Evolutionary conservation across 148 eudicot species (phyloP).

Genomic region (Gaultheria prostrata): DNA sequence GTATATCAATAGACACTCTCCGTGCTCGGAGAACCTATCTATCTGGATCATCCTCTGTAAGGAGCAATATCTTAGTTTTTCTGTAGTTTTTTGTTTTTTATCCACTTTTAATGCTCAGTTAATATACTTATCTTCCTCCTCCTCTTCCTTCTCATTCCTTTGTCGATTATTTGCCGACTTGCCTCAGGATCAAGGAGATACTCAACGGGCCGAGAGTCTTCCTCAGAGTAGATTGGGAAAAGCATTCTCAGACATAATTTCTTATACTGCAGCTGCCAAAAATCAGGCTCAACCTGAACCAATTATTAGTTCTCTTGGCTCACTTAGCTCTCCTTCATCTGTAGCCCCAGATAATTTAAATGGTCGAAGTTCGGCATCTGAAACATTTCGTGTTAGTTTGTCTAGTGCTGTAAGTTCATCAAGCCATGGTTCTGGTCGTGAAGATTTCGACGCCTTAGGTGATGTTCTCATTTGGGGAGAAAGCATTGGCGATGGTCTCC

Average conservation of each 20-base stretch:
- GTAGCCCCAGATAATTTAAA: constrained; percentile 39
- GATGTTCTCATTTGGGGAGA: constrained; percentile 94
- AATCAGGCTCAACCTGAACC: constrained; percentile 38
- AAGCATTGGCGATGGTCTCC: constrained; percentile 53
- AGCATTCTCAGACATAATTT: constrained; percentile 66
- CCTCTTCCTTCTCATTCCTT: not conserved
- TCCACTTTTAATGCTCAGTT: constrained; percentile 9
- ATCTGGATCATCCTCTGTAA: constrained; percentile 48
- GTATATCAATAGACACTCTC: constrained; percentile 46
- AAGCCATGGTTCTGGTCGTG: constrained; percentile 72
- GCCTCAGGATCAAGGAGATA: constrained; percentile 57
- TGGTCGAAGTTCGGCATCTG: constrained; percentile 55
- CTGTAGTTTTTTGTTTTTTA: constrained; percentile 6
- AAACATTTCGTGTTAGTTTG: constrained; percentile 64
- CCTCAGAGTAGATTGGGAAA: constrained; percentile 70
- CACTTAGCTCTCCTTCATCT: constrained; percentile 32
- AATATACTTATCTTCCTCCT: not conserved
- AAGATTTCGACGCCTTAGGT: constrained; percentile 77
- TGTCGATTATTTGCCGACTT: not conserved
- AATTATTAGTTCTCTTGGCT: constrained; percentile 26
- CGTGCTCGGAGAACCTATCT: constrained; percentile 40
- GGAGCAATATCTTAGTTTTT: constrained; percentile 21
- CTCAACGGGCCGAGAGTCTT: constrained; percentile 36
- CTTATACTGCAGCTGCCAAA: constrained; percentile 53
- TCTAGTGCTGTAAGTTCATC: constrained; percentile 89